Percentiles rank a stretch among this genome's conserved stretches.
These are phyloP conservation scores for Pleurotus djamor DNA, from an alignment of 768 basidiomycete species.

Conservation along the genomic window DNA sequence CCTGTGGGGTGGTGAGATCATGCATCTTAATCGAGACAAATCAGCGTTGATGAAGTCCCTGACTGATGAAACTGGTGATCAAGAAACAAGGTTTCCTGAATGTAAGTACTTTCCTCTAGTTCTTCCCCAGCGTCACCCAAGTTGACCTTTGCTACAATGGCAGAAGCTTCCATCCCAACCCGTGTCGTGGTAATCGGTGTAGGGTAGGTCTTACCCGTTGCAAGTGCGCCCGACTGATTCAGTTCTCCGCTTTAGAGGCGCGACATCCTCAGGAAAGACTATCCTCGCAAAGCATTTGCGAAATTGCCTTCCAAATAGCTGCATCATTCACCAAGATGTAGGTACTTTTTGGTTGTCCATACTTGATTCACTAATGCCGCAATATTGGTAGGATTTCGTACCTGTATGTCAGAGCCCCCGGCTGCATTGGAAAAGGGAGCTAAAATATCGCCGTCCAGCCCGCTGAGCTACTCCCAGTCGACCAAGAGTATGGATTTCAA, in stretches of 20 bases:
- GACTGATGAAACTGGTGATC: too few relatives aligned
- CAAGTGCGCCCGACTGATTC: too few relatives aligned
- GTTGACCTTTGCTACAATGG: too few relatives aligned
- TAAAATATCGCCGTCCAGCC: not conserved
- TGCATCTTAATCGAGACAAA: too few relatives aligned
- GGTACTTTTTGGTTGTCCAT: not conserved
- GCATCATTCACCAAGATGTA: slow-evolving; percentile 5
- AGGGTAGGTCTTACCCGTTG: not conserved
- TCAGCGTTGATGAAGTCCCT: too few relatives aligned
- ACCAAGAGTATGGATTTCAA: not conserved
- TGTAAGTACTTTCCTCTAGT: too few relatives aligned
- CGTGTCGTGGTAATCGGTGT: not conserved
- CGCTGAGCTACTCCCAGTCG: not conserved
- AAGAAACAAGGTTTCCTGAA: too few relatives aligned
- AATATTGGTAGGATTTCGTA: not conserved
- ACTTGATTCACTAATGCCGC: not conserved
- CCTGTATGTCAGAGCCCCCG: not conserved
- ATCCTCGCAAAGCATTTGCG: not conserved
- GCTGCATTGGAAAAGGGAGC: not conserved
- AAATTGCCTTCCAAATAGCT: not conserved
- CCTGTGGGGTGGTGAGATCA: too few relatives aligned
- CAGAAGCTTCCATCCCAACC: too few relatives aligned
- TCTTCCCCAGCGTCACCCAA: too few relatives aligned
- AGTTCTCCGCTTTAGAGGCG: not conserved
- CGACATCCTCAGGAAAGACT: slow-evolving; percentile 1